A percentile compares a stretch with the other conserved stretches of the same genome.
Evolutionary conservation across 306 rosid genomes (phyloP).

Genomic region (Pterocarpus santalinus): DNA sequence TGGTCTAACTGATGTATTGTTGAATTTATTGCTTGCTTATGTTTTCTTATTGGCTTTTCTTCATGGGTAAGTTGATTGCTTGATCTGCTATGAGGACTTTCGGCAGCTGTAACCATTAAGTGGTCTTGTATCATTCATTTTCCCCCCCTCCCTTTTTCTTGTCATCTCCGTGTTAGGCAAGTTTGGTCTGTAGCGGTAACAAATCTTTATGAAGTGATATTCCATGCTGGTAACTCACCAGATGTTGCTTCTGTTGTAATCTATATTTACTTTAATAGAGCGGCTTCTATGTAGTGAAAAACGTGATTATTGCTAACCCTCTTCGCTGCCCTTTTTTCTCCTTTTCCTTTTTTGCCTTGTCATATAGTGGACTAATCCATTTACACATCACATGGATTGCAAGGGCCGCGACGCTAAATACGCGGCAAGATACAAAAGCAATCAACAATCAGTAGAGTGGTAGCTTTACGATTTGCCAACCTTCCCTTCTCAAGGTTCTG

Average conservation of each 20-base stretch:
- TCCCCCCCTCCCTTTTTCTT: not conserved
- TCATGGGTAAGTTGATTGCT: slow-evolving; percentile 53
- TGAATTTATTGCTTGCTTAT: slow-evolving; percentile 43
- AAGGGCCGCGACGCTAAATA: slow-evolving; percentile 45
- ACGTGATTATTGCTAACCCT: slow-evolving; percentile 44
- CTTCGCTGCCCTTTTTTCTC: not conserved
- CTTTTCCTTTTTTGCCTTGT: not conserved
- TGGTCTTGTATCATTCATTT: slow-evolving; percentile 53
- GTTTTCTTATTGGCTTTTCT: slow-evolving; percentile 51
- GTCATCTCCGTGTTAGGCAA: slow-evolving; percentile 42
- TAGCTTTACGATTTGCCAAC: slow-evolving; percentile 74
- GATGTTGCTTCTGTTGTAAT: slow-evolving; percentile 61
- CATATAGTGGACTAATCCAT: slow-evolving; percentile 33
- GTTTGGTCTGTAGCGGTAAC: slow-evolving; percentile 50
- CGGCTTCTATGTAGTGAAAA: slow-evolving; percentile 41
- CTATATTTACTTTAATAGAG: slow-evolving; percentile 48
- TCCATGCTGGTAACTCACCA: slow-evolving; percentile 51
- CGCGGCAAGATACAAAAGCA: slow-evolving; percentile 45
- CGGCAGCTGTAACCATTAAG: slow-evolving; percentile 46
- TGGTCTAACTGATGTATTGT: slow-evolving; percentile 79
- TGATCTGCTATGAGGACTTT: slow-evolving; percentile 51
- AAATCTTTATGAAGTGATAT: slow-evolving; percentile 42
- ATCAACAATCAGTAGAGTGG: slow-evolving; percentile 45
- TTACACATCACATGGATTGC: slow-evolving; percentile 56
- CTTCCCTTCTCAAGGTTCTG: slow-evolving; percentile 48